phyloP scores from a whole-genome alignment of 1,284 basidiomycete genomes.

The Kwoniella shivajii region DNA sequence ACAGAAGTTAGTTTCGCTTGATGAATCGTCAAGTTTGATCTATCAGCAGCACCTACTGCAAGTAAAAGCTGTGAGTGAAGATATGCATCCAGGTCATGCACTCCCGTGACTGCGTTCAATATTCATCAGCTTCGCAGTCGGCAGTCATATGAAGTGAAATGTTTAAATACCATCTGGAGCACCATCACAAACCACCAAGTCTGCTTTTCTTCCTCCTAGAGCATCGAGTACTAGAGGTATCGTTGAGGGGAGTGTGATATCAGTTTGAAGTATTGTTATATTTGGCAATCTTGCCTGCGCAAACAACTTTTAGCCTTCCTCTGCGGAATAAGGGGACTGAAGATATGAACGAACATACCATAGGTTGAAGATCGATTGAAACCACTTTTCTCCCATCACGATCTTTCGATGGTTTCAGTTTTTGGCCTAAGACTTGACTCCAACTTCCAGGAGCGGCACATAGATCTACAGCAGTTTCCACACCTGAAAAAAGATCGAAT shows the following conservation, averaged over 20 bases:
- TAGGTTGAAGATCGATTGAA: conserved; percentile 62
- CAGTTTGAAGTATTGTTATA: conserved; percentile 60
- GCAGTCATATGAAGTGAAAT: not conserved
- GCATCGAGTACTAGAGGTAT: conserved; percentile 58
- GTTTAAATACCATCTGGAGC: conserved; percentile 59
- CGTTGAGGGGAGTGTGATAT: conserved; percentile 60
- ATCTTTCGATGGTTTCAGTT: conserved; percentile 45
- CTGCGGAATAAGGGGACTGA: not conserved
- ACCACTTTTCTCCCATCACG: conserved; percentile 52
- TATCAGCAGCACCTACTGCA: conserved; percentile 49
- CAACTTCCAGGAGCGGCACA: conserved; percentile 62
- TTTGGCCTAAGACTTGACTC: conserved; percentile 49
- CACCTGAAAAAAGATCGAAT: conserved; percentile 57
- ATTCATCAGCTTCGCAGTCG: not conserved
- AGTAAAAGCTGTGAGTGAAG: conserved; percentile 61
- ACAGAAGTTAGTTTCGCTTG: not conserved
- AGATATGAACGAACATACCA: conserved; percentile 47
- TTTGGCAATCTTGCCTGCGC: conserved; percentile 58
- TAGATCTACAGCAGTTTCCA: conserved; percentile 59
- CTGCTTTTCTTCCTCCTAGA: conserved; percentile 57
- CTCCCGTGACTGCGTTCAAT: conserved; percentile 57
- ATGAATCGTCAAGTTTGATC: not conserved
- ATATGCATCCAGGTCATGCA: conserved; percentile 63
- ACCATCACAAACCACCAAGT: conserved; percentile 63
- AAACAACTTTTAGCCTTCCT: not conserved